Evolutionary conservation across 768 basidiomycete species (phyloP), one percentile per base, ranked within the genome.

Genomic region (Wakefieldia striispora): DNA sequence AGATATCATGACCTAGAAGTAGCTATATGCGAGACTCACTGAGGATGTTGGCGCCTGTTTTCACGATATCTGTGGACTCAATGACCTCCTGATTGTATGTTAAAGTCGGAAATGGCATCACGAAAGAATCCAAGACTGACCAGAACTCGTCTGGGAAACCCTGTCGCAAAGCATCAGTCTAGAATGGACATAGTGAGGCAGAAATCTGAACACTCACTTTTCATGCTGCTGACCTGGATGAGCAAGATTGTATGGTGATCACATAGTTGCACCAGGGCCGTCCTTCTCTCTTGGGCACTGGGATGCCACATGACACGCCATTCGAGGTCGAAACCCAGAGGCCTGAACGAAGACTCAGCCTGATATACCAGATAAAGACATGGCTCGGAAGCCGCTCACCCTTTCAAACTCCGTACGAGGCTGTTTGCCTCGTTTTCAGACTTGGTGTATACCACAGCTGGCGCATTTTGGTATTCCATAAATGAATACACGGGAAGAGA

Each of bases 311-410:
- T 56, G 17, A 75, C 68, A 14, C 67, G 62, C 78, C 78, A 80
- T 56, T 80, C 78, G 36, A 80, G 65, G 60, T 80, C 79, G 24
- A 80, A 76, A 7, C 79, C 79, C 10, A 80, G 38, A 9, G 79
- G 72, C 2, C 77, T 78, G 37, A 20, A 27, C 8, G 36, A 29
- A 47, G 48, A 14, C 11, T 54, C 38, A 49, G 43, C 29, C 3
- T 12, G 14, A 10, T 42, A 37, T 3, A 20, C 12, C 26, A 40
- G 35, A 27, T 3, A 21, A 6, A 10, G 4, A 21, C 23, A 33
- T 16, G 33, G 16, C 6, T 33, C 33, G 16, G 33, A 33, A 8
- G 3, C 29, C 16, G 13, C 71, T 56, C 42, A 74, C 70, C 77
- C 71, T 40, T 64, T 62, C 17, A 79, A 56, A 2, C 50, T 58